Percentiles rank a stretch among this genome's conserved stretches.
These are phyloP conservation scores for Eimeria praecox DNA, from an alignment of 169 alveolate genomes.

Conservation along the genomic window DNA sequence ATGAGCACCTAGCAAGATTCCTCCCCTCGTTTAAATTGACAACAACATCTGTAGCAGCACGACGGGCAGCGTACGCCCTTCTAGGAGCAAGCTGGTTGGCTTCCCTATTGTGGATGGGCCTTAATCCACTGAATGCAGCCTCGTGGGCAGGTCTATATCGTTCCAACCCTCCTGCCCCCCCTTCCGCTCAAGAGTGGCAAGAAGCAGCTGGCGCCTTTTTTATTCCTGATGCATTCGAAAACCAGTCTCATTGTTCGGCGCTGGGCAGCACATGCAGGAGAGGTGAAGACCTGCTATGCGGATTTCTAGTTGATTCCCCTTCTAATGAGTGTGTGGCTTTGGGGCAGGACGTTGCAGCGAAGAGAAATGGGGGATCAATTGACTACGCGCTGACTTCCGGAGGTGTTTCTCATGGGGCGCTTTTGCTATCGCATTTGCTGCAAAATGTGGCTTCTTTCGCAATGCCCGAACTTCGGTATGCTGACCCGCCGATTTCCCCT, in stretches of 20 bases:
- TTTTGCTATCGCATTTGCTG: slow-evolving; percentile 25
- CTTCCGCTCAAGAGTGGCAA: neutral
- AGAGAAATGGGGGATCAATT: neutral
- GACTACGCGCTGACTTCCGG: slow-evolving; percentile 42
- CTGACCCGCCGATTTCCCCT: neutral
- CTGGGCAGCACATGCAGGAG: neutral
- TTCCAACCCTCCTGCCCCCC: neutral
- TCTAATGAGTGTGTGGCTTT: neutral
- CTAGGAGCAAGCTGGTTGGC: neutral
- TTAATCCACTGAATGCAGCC: neutral
- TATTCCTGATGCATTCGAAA: neutral
- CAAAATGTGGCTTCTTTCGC: slow-evolving; percentile 42
- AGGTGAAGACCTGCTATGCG: neutral
- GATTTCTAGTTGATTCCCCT: neutral
- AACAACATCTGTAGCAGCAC: neutral
- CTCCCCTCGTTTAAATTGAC: neutral
- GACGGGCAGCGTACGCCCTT: neutral
- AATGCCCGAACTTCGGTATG: neutral
- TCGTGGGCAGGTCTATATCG: neutral
- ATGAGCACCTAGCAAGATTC: neutral
- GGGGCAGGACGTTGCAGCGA: slow-evolving; percentile 42
- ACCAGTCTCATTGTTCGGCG: neutral
- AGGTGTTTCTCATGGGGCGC: slow-evolving; percentile 26
- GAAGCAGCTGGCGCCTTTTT: neutral
- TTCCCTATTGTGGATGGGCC: neutral